A percentile compares a stretch with the other conserved stretches of the same genome.
Conservation (phyloP, 2,329 filamentous ascomycete genomes). For the Xylariaceae sp. region DNA sequence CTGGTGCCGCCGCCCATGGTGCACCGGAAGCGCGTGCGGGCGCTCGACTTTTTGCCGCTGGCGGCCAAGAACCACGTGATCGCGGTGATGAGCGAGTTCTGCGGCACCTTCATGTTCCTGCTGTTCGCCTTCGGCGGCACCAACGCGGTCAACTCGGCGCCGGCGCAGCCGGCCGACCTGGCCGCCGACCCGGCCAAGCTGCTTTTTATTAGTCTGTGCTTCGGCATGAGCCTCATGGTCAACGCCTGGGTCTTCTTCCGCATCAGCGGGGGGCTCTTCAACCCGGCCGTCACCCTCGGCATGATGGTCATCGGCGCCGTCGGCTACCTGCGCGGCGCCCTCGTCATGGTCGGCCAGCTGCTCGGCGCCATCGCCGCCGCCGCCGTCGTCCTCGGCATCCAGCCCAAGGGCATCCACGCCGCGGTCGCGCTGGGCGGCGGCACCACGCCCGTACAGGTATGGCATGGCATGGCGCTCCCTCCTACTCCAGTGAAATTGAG, state of each 20-base stretch:
- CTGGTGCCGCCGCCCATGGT: slow-evolving; percentile 6
- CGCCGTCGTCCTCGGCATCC: slow-evolving; percentile 38
- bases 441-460: slow-evolving; percentile 34
- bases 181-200: slow-evolving; percentile 18
- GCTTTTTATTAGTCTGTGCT: slow-evolving; percentile 28
- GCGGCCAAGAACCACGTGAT: slow-evolving; percentile 19
- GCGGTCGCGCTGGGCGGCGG: slow-evolving; percentile 36
- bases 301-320: slow-evolving; percentile 39
- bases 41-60: slow-evolving; percentile 17
- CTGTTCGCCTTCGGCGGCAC: slow-evolving; percentile 27
- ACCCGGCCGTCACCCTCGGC: slow-evolving; percentile 34
- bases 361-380: slow-evolving; percentile 41
- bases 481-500: too few species aligned
- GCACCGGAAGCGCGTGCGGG: slow-evolving; percentile 5
- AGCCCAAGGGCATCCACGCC: slow-evolving; percentile 40
- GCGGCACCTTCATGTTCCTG: slow-evolving; percentile 26
- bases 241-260: slow-evolving; percentile 39
- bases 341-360: slow-evolving; percentile 41
- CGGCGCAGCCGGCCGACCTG: slow-evolving; percentile 11
- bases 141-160: slow-evolving; percentile 22
- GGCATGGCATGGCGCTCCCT: too few species aligned
- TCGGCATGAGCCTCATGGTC: slow-evolving; percentile 31
- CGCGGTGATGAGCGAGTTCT: slow-evolving; percentile 23
- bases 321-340: slow-evolving; percentile 28
- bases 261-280: slow-evolving; percentile 27